Conservation (phyloP, 176 grass and related monocot genomes). For the Elaeis guineensis region DNA sequence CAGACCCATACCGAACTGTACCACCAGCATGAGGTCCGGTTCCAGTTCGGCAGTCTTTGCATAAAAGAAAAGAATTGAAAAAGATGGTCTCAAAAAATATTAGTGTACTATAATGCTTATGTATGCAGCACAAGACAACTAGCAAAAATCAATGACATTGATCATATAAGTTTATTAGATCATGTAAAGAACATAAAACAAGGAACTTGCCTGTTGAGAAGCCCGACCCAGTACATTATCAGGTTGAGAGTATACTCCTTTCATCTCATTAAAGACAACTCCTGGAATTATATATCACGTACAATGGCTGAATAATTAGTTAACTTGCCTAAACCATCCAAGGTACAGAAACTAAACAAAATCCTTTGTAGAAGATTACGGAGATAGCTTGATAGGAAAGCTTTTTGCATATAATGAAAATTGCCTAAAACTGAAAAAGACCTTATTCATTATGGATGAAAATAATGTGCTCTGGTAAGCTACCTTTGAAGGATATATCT, state of each 20-base stretch:
- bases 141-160: background rate
- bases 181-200: background rate
- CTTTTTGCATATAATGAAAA: no score
- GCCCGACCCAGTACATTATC: conserved; percentile 87
- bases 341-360: background rate
- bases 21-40: no score
- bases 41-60: no score
- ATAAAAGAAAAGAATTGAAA: no score
- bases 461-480: conserved; percentile 9
- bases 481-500: conserved; percentile 98
- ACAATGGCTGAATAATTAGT: background rate
- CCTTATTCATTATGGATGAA: background rate
- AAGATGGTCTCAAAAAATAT: no score
- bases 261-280: conserved; percentile 99
- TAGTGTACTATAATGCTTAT: no score
- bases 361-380: no score
- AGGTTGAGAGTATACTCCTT: conserved; percentile 97
- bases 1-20: no score
- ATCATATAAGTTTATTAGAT: background rate
- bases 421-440: no score
- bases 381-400: no score
- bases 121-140: no score
- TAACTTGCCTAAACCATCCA: background rate
- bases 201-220: conserved; percentile 57
- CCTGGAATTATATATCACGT: conserved; percentile 29